Evolutionary conservation across 306 rosid species (phyloP), one percentile per base, ranked within the genome.

Genomic region (Sicyos edulis): DNA sequence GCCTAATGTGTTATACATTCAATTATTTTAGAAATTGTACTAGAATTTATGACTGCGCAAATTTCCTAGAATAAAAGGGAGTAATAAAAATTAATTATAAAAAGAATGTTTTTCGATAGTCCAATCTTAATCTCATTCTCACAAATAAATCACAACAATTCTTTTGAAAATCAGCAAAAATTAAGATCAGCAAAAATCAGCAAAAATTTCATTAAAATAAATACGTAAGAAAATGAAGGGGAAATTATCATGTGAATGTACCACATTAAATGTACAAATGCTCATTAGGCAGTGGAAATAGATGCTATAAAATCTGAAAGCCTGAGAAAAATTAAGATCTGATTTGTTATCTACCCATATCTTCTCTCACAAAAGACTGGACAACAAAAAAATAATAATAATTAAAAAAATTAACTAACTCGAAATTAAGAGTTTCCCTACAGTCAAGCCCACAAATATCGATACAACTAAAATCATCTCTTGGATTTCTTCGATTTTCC

Each of bases 331-430:
- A 69, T 22, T 50, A 69, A 69, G 16, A 37, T 40, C 59, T 50
- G 73, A 69, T 45, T 62, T 63, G 73, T 47, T 69, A 69, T 24
- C 59, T 69, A 51, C 59, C 59, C 73, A 49, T 49, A 68, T 49
- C 16, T 14, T 26, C 29, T 63, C 59, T 69, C 73, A 69, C 59
- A 50, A 51, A 49, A 29, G 59, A 50, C 71, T 65, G 26, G 12
- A 69, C 24, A 54, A 17, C 2, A 54, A 54, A 7, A 68, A 49
- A 24, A 40, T 40, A 40, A 40, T 40, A 47, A 67, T 42, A 66
- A 45, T 66, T 0, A 49, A 68, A 68, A 67, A 68, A 68, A 68
- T 68, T 21, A 68, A 47, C 72, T 49, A 68, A 22, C 13, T 8
- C 14, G 56, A 67, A 21, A 67, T 67, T 6, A 13, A 47, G 17